These are phyloP conservation scores for Penicillium flavigenum DNA, from an alignment of 495 filamentous ascomycete genomes.

Conservation along the genomic window DNA sequence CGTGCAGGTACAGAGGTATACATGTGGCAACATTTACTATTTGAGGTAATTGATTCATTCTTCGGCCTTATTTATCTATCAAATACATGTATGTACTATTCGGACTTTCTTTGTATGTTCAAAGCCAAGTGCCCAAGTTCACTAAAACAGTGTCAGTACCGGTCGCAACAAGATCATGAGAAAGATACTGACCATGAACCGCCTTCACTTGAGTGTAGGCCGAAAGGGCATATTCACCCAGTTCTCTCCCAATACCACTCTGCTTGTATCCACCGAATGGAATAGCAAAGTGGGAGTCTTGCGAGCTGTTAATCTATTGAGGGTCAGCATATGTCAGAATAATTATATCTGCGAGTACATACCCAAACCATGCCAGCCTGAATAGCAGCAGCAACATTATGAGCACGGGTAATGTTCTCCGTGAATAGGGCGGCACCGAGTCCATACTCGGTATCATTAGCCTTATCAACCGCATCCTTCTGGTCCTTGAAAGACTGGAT, in stretches of 20 bases:
- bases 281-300: conserved; percentile 3
- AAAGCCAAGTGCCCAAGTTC: conserved; percentile 2
- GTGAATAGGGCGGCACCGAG: conserved; percentile 71
- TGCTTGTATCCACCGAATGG: conserved; percentile 5
- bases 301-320: conserved; percentile 3
- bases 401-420: conserved; percentile 56
- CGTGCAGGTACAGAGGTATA: background rate
- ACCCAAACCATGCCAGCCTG: conserved; percentile 57
- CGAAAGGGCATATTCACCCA: conserved; percentile 3
- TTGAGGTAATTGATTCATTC: too few relatives aligned
- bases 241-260: conserved; percentile 4
- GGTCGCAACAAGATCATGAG: background rate
- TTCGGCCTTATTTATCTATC: too few relatives aligned
- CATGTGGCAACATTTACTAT: background rate
- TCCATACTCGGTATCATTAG: conserved; percentile 70
- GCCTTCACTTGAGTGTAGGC: conserved; percentile 10
- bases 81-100: too few relatives aligned
- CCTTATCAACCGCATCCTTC: conserved; percentile 59
- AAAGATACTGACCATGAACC: conserved; percentile 3
- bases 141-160: background rate
- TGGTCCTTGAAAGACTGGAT: conserved; percentile 55
- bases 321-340: background rate
- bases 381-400: conserved; percentile 59
- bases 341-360: background rate
- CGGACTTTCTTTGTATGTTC: background rate